Percentiles rank a stretch among this genome's conserved stretches.
Conservation (phyloP, 352 stramenopile species). For the Phytophthora niederhauseri region DNA sequence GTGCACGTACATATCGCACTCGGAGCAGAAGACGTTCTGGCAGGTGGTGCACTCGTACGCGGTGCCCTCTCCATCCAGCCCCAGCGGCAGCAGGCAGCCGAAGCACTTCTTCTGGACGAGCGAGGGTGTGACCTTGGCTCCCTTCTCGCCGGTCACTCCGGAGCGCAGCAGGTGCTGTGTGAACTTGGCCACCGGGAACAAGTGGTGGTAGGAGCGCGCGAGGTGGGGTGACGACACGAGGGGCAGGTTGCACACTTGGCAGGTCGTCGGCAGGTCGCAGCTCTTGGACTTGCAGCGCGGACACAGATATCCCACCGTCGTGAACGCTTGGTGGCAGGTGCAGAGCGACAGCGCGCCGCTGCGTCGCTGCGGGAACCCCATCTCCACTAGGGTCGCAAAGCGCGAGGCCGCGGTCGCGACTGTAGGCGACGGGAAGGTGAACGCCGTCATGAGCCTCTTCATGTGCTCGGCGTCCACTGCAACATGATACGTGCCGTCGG, state of each 20-base stretch:
- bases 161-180: constrained; percentile 64
- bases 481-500: constrained; percentile 94
- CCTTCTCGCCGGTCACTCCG: constrained; percentile 25
- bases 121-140: constrained; percentile 15
- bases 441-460: constrained; percentile 92
- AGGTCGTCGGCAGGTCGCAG: constrained; percentile 96
- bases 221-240: constrained; percentile 98
- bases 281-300: constrained; percentile 95
- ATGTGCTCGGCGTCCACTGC: constrained; percentile 94
- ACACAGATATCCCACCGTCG: constrained; percentile 93
- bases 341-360: constrained; percentile 82
- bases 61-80: constrained; percentile 48
- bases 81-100: constrained; percentile 71
- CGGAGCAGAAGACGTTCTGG: constrained; percentile 93
- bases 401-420: constrained; percentile 67
- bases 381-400: constrained; percentile 84
- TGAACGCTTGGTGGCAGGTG: constrained; percentile 88
- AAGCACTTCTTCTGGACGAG: constrained; percentile 72
- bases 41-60: constrained; percentile 92
- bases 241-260: constrained; percentile 96
- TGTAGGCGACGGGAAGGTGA: constrained; percentile 94
- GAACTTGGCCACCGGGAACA: constrained; percentile 97
- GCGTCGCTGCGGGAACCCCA: constrained; percentile 83
- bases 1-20: constrained; percentile 98
- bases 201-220: constrained; percentile 97